Evolutionary conservation across 108 stramenopile genomes (phyloP), one percentile per base, ranked within the genome.

Genomic region (Conticribra weissflogii): DNA sequence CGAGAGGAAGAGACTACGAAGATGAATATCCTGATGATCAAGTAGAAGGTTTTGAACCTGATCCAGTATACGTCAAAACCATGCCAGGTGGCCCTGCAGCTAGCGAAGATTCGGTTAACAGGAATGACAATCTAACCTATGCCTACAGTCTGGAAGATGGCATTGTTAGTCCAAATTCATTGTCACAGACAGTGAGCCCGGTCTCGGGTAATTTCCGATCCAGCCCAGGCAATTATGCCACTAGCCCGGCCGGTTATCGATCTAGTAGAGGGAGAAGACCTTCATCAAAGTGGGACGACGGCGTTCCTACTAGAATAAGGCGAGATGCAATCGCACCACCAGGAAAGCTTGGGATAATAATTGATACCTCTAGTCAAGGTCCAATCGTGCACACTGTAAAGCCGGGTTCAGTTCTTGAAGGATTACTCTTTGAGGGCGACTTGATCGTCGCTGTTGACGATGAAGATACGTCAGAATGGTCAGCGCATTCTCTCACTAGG

Each of bases 301-400:
- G 36, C 36, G 36, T 41, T 41, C 36, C 36, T 9, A 9, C 12
- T 5, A 56, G 22, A 47, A 36, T 51, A 3, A n/a, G 19, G 19
- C 1, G 47, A 30, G 27, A 69, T 36, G 62, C 83, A 22, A 44
- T 78, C 33, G 93, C 93, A 22, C 90, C 93, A 17, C 73, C 88
- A 3, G 93, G 93, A 19, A 91, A 88, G 61, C 66, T 94, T 27
- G 93, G 93, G 23, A 85, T 94, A 66, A 84, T 94, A 12, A 87
- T 94, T 78, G 93, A 94, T 65, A 91, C 89, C 18, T 79, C 86
- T 18, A 70, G 80, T n/a, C 66, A 89, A 34, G 93, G 93, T n/a
- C 93, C 93, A 29, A 71, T 91, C 4, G 85, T 94, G 9, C 84
- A 89, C 55, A 64, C 61, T 46, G 79, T 94, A 21, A 87, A 91